A percentile compares a stretch with the other conserved stretches of the same genome.
Conservation (phyloP, 2,329 filamentous ascomycete genomes). For the Ustulina deusta region DNA sequence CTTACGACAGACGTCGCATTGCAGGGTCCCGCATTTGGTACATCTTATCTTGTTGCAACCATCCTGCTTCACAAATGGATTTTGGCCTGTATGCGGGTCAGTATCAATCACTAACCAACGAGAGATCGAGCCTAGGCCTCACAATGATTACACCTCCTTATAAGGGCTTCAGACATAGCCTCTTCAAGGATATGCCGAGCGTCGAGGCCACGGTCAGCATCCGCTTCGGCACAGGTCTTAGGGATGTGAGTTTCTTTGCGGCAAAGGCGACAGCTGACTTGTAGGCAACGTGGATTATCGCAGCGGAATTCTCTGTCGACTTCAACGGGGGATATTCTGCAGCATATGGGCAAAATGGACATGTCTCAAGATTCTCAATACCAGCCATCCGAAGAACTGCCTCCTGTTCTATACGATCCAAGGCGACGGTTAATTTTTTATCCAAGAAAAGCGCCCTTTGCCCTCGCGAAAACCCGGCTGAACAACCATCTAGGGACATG, state of each 20-base stretch:
- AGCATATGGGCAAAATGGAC: conserved; percentile 86
- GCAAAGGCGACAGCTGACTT: conserved; percentile 76
- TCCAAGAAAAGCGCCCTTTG: conserved; percentile 70
- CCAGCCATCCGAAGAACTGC: conserved; percentile 75
- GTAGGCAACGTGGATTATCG: conserved; percentile 71
- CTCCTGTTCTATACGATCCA: conserved; percentile 79
- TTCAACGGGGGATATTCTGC: conserved; percentile 77
- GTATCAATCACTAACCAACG: neutral
- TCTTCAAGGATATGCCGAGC: conserved; percentile 80
- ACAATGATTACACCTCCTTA: conserved; percentile 79
- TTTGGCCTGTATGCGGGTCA: conserved; percentile 61
- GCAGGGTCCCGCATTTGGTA: conserved; percentile 66
- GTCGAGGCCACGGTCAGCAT: conserved; percentile 68
- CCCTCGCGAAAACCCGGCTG: conserved; percentile 66
- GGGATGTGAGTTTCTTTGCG: conserved; percentile 77
- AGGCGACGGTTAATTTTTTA: conserved; percentile 66
- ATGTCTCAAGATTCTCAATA: conserved; percentile 78
- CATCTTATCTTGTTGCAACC: conserved; percentile 91
- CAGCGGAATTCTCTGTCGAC: conserved; percentile 80
- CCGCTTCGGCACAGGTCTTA: conserved; percentile 75
- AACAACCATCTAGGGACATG: conserved; percentile 76
- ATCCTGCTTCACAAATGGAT: conserved; percentile 80
- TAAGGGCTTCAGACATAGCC: conserved; percentile 83
- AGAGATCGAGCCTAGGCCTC: conserved; percentile 36
- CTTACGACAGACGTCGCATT: conserved; percentile 79